Base-by-base conservation (phyloP, 352 stramenopile genomes). In the Pythium volutum region DNA sequence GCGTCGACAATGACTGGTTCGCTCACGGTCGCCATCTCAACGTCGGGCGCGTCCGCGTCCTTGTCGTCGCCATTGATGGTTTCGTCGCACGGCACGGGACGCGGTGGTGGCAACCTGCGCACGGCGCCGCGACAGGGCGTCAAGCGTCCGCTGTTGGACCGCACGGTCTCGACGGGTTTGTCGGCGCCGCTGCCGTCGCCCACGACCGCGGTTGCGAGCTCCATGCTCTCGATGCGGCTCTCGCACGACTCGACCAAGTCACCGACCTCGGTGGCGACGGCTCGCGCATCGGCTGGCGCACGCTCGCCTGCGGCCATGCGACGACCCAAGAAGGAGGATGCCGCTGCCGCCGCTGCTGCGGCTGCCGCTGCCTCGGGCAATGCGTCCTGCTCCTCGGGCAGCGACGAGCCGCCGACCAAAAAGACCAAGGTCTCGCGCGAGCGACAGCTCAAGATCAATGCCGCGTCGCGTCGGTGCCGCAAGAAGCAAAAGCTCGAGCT, bases 401-500 rank as follows among this genome's bases (percentile, higher is more conserved):
- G 55, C 16, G 46, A 56, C 8, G 56, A 73, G 26, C 61, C 74
- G 8, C 57, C 64, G 27, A 77, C 68, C 31, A 85, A 91, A 69
- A 94, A 92, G 69, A 87, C 77, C 43, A 94, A 94, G 69, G 85
- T 94, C 9, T 92, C 82, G 10, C 76, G 85, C 26, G 85, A 94
- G 73, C 77, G 85, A 0, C 85, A 94, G 61, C 80, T 94, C 36
- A 94, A 92, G 71, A 94, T 94, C 75, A 94, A 94, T 57, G 85
- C 85, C 2, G 85, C 85, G 56, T 91, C 81, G 0, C 71, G 85
- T 2, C 76, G 84, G 18, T 94, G 85, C 56, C 79, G 85, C n/a
- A 89, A 91, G 69, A 92, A 91, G 56, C 85, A 94, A 70, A 94
- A 94, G 70, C 59, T 90, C 20, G 85, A 94, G 74, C 67, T 94